Base-by-base conservation (phyloP, 2,329 filamentous ascomycete genomes). In the Thielaviopsis punctulata region DNA sequence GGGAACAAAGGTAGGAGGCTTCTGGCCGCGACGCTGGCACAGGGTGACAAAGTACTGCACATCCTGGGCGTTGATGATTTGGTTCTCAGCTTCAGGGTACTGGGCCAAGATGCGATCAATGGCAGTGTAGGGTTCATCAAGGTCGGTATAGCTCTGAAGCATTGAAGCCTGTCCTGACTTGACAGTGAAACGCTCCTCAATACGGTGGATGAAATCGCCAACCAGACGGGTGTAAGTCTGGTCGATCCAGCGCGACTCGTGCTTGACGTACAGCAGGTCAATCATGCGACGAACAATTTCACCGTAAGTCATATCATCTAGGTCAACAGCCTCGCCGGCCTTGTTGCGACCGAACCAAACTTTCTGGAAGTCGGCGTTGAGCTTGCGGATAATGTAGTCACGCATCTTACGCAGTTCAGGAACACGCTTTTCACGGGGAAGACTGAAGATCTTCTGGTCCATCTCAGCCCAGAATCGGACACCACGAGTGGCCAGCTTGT, bases 391-490 rank as follows among this genome's bases (percentile, higher is more conserved):
- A 66, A 95, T 94, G 69, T 94, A 84, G 48, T 86, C 81, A 50
- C 86, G 82, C 63, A 85, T 82, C 71, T 92, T 93, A 72, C 87
- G 86, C 43, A 95, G 75, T 68, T 92, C 88, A 1, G 84, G 76
- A 21, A 95, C 73, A 43, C 88, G 82, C 74, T 95, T 95, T 63
- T 90, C 87, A 72, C 94, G 95, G 68, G 95, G 89, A 48, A 98
- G 72, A 63, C 80, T 84, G 73, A 98, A 98, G 62, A 98, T 96
- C 70, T 94, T 95, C 67, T 93, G 79, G 63, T 98, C 92, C 88
- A 98, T 95, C 70, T 98, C 93, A 48, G 88, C 83, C 92, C 92
- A 98, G 73, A 98, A 95, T 52, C 79, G 73, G 47, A 98, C 89
- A 76, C 92, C 92, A 55, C 93, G 84, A 48, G 92, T 98, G 15